These are phyloP conservation scores for Truncatella angustata DNA, from an alignment of 2,329 filamentous ascomycete species.

Conservation along the genomic window DNA sequence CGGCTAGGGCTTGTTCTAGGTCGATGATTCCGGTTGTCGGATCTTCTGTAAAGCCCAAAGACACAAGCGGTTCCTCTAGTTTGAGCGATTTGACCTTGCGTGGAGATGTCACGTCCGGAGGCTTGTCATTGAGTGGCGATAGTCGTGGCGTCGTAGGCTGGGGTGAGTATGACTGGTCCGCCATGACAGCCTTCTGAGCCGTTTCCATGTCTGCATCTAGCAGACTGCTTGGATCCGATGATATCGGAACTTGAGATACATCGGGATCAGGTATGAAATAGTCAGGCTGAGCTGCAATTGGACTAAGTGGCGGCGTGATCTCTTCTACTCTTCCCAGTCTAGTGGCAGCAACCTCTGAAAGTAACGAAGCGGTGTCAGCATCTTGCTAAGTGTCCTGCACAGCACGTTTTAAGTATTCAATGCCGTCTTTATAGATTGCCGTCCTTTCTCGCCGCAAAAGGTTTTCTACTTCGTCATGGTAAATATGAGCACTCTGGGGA, in stretches of 20 bases:
- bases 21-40: constrained; percentile 10
- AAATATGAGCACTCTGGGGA: constrained; percentile 14
- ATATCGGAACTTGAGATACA: constrained; percentile 22
- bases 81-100: constrained; percentile 18
- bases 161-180: constrained; percentile 6
- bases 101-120: constrained; percentile 5
- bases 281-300: constrained; percentile 11
- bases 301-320: constrained; percentile 27
- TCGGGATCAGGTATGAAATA: constrained; percentile 21
- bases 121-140: constrained; percentile 13
- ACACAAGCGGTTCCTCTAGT: constrained; percentile 25
- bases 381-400: constrained; percentile 17
- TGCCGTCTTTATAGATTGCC: constrained; percentile 18
- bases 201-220: constrained; percentile 23
- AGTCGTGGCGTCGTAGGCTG: constrained; percentile 8
- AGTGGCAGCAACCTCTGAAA: constrained; percentile 11
- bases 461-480: constrained; percentile 12
- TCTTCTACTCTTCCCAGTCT: constrained; percentile 15
- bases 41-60: constrained; percentile 11
- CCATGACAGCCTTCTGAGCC: constrained; percentile 18
- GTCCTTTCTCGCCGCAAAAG: constrained; percentile 18
- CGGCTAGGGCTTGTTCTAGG: constrained; percentile 11
- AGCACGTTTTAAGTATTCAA: constrained; percentile 17
- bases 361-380: constrained; percentile 13
- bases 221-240: constrained; percentile 24